Percentiles rank a stretch among this genome's conserved stretches.
These are phyloP conservation scores for Aspergillus diversus DNA, from an alignment of 495 filamentous ascomycete genomes.

Conservation along the genomic window DNA sequence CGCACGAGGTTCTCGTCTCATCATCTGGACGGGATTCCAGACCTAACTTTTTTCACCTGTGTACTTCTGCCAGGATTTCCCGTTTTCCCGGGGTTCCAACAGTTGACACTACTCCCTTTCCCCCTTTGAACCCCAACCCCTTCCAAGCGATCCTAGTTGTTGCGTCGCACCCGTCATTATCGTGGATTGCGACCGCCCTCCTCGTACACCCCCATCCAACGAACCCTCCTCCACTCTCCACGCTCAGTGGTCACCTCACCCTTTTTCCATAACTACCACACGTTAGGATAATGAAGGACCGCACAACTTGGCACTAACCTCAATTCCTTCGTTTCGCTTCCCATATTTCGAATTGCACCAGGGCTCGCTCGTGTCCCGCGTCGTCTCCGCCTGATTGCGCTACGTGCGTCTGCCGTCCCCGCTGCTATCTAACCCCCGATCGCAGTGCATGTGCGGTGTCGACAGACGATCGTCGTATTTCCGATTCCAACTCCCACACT, in stretches of 20 bases:
- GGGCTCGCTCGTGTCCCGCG: slow-evolving; percentile 20
- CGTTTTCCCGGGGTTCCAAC: slow-evolving; percentile 23
- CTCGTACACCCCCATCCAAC: slow-evolving; percentile 3
- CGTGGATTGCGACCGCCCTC: slow-evolving; percentile 27
- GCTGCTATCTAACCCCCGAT: slow-evolving; percentile 36
- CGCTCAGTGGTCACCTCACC: slow-evolving; percentile 15
- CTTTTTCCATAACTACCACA: slow-evolving; percentile 13
- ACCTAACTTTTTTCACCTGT: slow-evolving; percentile 4
- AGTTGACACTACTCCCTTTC: slow-evolving; percentile 19
- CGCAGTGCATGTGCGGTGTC: slow-evolving; percentile 40
- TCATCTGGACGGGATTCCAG: slow-evolving; percentile 14
- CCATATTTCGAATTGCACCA: slow-evolving; percentile 29
- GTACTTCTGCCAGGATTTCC: slow-evolving; percentile 24
- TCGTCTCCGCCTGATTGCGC: slow-evolving; percentile 35
- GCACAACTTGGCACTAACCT: slow-evolving; percentile 25
- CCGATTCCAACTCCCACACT: slow-evolving; percentile 14
- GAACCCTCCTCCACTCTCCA: slow-evolving; percentile 2
- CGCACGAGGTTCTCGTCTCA: slow-evolving; percentile 1
- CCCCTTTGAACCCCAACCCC: slow-evolving; percentile 16
- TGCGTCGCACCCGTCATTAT: slow-evolving; percentile 21
- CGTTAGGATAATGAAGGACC: slow-evolving; percentile 36
- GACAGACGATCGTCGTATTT: slow-evolving; percentile 26
- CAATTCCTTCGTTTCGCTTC: slow-evolving; percentile 27
- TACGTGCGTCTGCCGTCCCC: slow-evolving; percentile 37
- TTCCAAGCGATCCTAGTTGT: slow-evolving; percentile 17